A percentile compares a stretch with the other conserved stretches of the same genome.
Conservation (phyloP, 1,284 basidiomycete genomes). For the Ganoderma multipileum region DNA sequence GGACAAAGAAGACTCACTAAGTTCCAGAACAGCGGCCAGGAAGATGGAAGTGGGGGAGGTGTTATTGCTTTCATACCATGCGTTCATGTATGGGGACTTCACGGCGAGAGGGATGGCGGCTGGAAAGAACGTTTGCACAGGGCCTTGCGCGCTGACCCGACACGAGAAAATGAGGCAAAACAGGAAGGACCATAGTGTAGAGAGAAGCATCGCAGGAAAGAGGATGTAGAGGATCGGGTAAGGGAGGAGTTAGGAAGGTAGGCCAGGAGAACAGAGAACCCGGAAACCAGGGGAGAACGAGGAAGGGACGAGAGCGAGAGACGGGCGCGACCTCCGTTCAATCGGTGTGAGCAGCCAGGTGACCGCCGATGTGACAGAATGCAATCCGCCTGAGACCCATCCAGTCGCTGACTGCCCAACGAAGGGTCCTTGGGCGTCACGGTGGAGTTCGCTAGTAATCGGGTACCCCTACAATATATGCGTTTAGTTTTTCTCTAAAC, state of each 20-base stretch:
- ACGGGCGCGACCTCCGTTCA: background rate
- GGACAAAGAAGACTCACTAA: conserved; percentile 6
- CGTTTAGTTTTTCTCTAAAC: background rate
- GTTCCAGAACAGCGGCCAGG: conserved; percentile 21
- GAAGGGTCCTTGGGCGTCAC: background rate
- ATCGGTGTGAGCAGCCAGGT: background rate
- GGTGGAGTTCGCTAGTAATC: background rate
- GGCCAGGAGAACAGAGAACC: conserved; percentile 14
- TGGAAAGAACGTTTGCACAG: conserved; percentile 19
- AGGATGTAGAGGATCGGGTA: background rate
- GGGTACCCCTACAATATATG: background rate
- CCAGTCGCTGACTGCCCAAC: background rate
- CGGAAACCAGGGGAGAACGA: conserved; percentile 11
- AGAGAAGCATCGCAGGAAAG: conserved; percentile 10
- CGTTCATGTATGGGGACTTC: conserved; percentile 24
- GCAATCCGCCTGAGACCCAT: background rate
- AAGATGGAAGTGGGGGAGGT: background rate
- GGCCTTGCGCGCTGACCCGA: conserved; percentile 20
- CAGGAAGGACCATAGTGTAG: conserved; percentile 18
- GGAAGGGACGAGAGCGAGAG: background rate
- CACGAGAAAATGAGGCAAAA: conserved; percentile 15
- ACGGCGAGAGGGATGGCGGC: conserved; percentile 24
- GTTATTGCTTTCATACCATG: conserved; percentile 18
- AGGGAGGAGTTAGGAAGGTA: conserved; percentile 5
- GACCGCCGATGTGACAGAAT: background rate